Conservation (phyloP, 441 rosid species). For the Raphanus hybrid region DNA sequence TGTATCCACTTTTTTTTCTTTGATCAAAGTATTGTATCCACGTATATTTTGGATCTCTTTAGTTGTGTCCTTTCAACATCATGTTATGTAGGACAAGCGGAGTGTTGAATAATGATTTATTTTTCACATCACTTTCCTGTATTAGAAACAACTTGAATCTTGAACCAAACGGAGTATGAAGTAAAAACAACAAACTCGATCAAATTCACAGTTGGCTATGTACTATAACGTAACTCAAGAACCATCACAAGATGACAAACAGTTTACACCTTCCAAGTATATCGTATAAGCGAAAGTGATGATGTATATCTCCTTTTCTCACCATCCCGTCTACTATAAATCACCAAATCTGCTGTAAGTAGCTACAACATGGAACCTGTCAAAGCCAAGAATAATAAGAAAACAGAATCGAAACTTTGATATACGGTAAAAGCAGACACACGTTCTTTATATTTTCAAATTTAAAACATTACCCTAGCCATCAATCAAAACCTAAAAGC, state of each 20-base stretch:
- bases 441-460: not conserved
- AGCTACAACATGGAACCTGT: not conserved
- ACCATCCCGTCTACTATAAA: not conserved
- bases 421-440: not conserved
- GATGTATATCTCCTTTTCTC: conserved; percentile 30
- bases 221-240: conserved; percentile 1
- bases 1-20: not conserved
- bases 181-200: not conserved
- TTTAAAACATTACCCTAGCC: not conserved
- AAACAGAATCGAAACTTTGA: not conserved
- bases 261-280: not conserved
- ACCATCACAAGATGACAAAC: conserved; percentile 12
- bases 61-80: not conserved
- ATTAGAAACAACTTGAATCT: not conserved
- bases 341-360: not conserved
- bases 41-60: conserved; percentile 1
- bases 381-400: not conserved
- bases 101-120: not conserved
- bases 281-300: not conserved
- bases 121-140: not conserved
- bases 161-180: not conserved
- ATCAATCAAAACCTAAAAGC: not conserved
- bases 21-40: not conserved
- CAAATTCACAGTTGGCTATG: conserved; percentile 3
- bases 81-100: not conserved